Evolutionary conservation across 345 rosid genomes (phyloP), one percentile per base, ranked within the genome.

Genomic region (Clausena lansium): DNA sequence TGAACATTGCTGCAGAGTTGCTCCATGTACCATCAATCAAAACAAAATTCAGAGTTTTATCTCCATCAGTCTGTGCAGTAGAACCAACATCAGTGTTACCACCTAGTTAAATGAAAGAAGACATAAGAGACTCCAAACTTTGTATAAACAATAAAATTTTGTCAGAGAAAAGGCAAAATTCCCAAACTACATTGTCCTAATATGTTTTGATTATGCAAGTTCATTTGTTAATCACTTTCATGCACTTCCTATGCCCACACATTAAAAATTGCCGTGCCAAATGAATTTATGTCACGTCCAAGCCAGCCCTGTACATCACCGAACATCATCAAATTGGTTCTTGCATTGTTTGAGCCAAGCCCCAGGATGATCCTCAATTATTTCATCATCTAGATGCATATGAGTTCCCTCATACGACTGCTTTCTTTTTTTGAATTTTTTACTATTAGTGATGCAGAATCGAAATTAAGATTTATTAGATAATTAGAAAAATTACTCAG

Each of bases 11-110:
- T 68, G 94, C 92, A 70, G 98, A 92, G 77, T 96, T 96, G 89
- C 89, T 96, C 98, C 99, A 96, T 39, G 99, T 94, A 50, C 99
- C 98, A 78, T 96, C 99, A 80, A 94, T 90, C 85, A 96, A 81
- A 84, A 92, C 77, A 77, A 94, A 90, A 84, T 96, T 86, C 77
- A 91, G 67, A 80, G 88, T 77, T 84, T 72, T 72, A 67, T 84
- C 86, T 83, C 77, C 85, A 65, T 82, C 82, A 60, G 38, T 70
- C 93, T 89, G 91, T 59, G 73, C 74, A 85, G 80, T 45, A 75
- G 80, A 81, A 84, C 77, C 67, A 74, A 72, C 55, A 76, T 54
- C 63, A 78, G 63, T 78, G 70, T 78, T 62, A 76, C 36, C 15
- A 80, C 65, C 72, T 67, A 70, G 77, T 70, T 76, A 64, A 71